Base-by-base conservation (phyloP, 805 yeast genomes). In the Starmerella davenportii region DNA sequence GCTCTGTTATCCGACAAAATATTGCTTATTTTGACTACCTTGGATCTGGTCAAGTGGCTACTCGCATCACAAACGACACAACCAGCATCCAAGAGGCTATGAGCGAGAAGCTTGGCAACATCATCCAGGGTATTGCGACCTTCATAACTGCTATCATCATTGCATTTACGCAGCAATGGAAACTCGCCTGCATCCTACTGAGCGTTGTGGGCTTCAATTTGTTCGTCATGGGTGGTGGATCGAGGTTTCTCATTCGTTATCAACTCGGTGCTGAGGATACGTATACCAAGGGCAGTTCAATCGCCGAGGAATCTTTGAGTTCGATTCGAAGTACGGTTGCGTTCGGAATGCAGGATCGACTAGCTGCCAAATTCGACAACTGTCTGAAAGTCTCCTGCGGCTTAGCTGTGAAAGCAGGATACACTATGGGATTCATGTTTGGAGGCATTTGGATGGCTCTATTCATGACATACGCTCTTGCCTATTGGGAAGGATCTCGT, bases 401-500 rank as follows among this genome's bases (percentile, higher is more conserved):
- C 21, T 52, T 45, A 33, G 49, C 52, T 13, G 37, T 44, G 43
- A 44, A 45, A 41, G 49, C 53, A 30, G 60, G 54, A 19, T 31
- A 48, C 14, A 42, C 59, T 3, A 42, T 58, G 29, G 52, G 60
- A 13, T 21, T 51, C 30, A 57, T 61, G 63, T 48, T 58, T 13
- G 64, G 60, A 7, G 36, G 49, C n/a, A 49, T 61, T n/a, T 59
- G 62, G 61, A 43, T 55, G 3, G 49, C 52, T 5, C 47, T 60
- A 34, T 62, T 58, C 46, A 47, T 50, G 38, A 52, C 56, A 17
- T 64, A 62, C 39, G 63, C 65, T 3, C 46, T 63, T 17, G 56
- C 66, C 1, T 62, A 58, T 43, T 62, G 66, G 65, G 60, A 61
- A 39, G 66, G 66, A 4, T 58, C 65, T 4, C 53, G 66, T 16